Evolutionary conservation across 1,139 yeast species (phyloP).

Genomic region (Taphrina sp.): DNA sequence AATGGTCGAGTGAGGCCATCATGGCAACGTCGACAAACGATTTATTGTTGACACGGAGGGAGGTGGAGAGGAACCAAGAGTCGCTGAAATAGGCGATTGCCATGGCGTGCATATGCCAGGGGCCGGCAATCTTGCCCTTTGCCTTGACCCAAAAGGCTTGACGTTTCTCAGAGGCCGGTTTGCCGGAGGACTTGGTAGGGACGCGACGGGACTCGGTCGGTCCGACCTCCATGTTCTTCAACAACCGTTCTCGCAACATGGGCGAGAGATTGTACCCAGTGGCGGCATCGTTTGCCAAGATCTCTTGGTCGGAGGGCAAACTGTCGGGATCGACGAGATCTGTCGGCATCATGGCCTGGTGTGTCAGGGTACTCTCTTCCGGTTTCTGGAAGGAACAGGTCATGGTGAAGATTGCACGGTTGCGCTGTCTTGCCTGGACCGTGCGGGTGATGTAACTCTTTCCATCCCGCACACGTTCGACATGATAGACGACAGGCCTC

Average conservation of each 20-base stretch:
- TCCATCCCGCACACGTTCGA: conserved; percentile 59
- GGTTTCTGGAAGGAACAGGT: conserved; percentile 53
- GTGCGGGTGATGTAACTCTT: conserved; percentile 57
- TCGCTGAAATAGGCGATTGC: conserved; percentile 67
- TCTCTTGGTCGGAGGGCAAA: conserved; percentile 23
- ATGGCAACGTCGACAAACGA: conserved; percentile 49
- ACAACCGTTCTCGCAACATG: neutral
- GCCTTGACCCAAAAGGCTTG: conserved; percentile 51
- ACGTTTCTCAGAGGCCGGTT: conserved; percentile 39
- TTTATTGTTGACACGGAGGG: conserved; percentile 49
- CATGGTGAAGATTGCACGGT: conserved; percentile 54
- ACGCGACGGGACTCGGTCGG: conserved; percentile 27
- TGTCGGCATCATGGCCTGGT: conserved; percentile 44
- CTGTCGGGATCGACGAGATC: conserved; percentile 39
- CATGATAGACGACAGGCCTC: conserved; percentile 57
- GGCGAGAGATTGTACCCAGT: conserved; percentile 1
- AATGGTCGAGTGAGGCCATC: conserved; percentile 55
- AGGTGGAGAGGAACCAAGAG: conserved; percentile 55
- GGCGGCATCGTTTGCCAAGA: conserved; percentile 6
- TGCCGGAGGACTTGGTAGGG: conserved; percentile 22
- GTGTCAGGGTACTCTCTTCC: conserved; percentile 35
- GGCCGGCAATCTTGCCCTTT: conserved; percentile 45
- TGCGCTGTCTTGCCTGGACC: conserved; percentile 57
- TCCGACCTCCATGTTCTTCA: conserved; percentile 3
- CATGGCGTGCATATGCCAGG: conserved; percentile 52